Percentiles rank a stretch among this genome's conserved stretches.
Evolutionary conservation across 768 basidiomycete genomes (phyloP).

Genomic region (Kwoniella europaea): DNA sequence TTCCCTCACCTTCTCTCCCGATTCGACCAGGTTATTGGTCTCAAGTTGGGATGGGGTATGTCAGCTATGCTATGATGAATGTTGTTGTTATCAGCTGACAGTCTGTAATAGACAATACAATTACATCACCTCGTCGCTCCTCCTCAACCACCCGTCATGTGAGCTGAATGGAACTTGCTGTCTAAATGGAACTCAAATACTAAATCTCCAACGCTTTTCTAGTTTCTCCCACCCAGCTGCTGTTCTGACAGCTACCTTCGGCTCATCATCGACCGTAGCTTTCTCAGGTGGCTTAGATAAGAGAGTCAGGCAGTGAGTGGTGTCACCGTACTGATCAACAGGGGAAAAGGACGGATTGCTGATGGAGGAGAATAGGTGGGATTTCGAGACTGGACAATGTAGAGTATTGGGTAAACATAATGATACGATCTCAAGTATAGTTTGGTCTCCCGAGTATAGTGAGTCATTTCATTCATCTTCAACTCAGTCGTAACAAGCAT

Average conservation of each 20-base stretch:
- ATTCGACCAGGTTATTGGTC: constrained; percentile 78
- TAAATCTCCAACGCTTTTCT: neutral
- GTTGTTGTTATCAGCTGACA: neutral
- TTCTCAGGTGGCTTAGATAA: constrained; percentile 89
- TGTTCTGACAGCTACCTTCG: constrained; percentile 79
- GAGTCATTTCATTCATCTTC: constrained; percentile 40
- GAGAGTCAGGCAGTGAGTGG: constrained; percentile 75
- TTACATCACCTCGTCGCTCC: constrained; percentile 39
- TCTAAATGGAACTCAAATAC: neutral
- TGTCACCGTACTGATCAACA: neutral
- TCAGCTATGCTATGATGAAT: neutral
- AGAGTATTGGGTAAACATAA: constrained; percentile 78
- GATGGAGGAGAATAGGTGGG: constrained; percentile 64
- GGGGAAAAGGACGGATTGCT: neutral
- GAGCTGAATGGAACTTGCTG: constrained; percentile 34
- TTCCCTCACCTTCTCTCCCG: constrained; percentile 78
- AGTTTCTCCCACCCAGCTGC: constrained; percentile 83
- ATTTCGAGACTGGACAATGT: constrained; percentile 74
- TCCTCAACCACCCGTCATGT: constrained; percentile 33
- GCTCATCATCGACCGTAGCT: constrained; percentile 66
- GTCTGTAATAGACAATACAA: constrained; percentile 36
- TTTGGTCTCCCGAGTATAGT: constrained; percentile 72
- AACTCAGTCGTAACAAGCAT: no score
- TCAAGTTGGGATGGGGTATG: constrained; percentile 87
- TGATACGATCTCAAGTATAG: constrained; percentile 78